phyloP scores from a whole-genome alignment of 192 early-diverging fungal species.

The Dimargaris xerosporica region DNA sequence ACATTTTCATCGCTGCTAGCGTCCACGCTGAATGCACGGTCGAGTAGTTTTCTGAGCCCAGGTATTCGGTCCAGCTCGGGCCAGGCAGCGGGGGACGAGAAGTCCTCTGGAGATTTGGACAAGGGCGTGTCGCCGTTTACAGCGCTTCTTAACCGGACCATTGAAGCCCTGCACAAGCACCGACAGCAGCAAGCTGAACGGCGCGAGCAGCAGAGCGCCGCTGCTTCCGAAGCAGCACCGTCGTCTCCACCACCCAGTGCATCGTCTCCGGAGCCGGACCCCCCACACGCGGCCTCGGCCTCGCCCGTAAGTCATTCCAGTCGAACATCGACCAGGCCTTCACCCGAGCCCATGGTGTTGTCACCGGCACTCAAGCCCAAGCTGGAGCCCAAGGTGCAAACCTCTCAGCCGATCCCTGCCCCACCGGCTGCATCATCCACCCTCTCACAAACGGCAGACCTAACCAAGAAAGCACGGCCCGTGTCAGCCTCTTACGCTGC shows the following conservation, averaged over 20 bases:
- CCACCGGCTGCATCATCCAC: too few relatives aligned
- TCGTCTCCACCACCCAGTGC: not conserved
- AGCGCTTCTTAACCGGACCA: constrained; percentile 10
- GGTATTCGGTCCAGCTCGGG: not conserved
- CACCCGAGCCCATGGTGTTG: too few relatives aligned
- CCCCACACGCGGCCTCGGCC: too few relatives aligned
- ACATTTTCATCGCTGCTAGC: constrained; percentile 7
- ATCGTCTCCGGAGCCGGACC: too few relatives aligned
- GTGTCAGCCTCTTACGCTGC: constrained; percentile 8
- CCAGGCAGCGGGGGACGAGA: not conserved
- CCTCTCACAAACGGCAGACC: not conserved
- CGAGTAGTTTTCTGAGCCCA: not conserved
- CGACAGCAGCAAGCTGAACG: constrained; percentile 3
- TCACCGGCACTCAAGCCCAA: too few relatives aligned
- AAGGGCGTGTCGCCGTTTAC: constrained; percentile 1
- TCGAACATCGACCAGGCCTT: too few relatives aligned
- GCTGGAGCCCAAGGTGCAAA: too few relatives aligned
- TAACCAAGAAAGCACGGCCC: not conserved
- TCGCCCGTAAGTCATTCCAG: too few relatives aligned
- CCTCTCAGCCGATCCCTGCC: too few relatives aligned
- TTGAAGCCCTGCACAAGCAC: constrained; percentile 9
- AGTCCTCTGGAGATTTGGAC: not conserved
- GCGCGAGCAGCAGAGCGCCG: not conserved
- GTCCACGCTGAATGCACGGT: constrained; percentile 6
- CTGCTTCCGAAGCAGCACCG: not conserved